phyloP scores from a whole-genome alignment of 208 protist species.

The Trypanosomatidae sp. region DNA sequence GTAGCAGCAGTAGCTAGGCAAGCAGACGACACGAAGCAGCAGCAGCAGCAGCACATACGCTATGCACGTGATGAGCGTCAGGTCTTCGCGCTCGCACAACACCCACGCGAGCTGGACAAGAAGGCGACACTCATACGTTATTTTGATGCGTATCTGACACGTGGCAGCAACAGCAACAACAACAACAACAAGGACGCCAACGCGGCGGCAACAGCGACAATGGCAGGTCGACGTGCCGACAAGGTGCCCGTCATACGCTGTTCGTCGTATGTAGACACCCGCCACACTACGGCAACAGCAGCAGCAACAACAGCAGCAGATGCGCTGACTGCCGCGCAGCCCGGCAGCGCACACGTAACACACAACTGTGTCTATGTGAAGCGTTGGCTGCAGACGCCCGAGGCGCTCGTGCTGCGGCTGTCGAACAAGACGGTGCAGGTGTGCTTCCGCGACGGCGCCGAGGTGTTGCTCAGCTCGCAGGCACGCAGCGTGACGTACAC shows the following conservation, averaged over 20 bases:
- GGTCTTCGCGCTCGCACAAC: conserved; percentile 49
- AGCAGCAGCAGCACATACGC: conserved; percentile 8
- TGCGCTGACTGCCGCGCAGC: conserved; percentile 10
- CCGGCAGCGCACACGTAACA: conserved; percentile 35
- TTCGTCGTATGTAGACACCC: conserved; percentile 27
- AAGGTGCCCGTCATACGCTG: conserved; percentile 48
- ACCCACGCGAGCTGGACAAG: conserved; percentile 87
- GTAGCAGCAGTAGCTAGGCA: too few species aligned
- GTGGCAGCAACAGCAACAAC: conserved; percentile 8
- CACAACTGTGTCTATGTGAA: conserved; percentile 89
- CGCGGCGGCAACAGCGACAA: conserved; percentile 16
- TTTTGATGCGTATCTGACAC: conserved; percentile 83
- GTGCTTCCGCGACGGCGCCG: conserved; percentile 89
- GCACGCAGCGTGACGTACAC: conserved; percentile 85
- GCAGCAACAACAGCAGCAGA: too few species aligned
- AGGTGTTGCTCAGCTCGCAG: conserved; percentile 88
- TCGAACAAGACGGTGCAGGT: conserved; percentile 94
- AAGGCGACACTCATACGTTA: conserved; percentile 96
- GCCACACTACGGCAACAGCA: too few species aligned
- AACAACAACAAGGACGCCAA: conserved; percentile 13
- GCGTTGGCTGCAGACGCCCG: conserved; percentile 88
- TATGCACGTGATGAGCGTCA: conserved; percentile 66
- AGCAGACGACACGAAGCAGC: too few species aligned
- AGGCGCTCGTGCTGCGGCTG: conserved; percentile 93
- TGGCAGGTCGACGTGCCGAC: conserved; percentile 10